Evolutionary conservation across 352 stramenopile species (phyloP), one percentile per base, ranked within the genome.

Genomic region (Globisporangium megalacanthum): DNA sequence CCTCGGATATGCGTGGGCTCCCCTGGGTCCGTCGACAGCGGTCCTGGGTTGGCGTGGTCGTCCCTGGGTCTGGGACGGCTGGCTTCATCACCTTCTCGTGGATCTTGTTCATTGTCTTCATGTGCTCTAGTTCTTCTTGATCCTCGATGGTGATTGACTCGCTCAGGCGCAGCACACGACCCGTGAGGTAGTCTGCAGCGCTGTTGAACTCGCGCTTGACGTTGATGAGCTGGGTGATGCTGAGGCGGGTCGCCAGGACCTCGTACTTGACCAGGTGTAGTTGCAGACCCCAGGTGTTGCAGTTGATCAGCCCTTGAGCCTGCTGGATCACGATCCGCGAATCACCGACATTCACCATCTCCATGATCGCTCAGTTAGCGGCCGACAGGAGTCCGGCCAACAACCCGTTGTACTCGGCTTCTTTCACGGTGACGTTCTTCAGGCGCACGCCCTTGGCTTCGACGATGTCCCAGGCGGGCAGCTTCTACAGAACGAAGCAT

Each of bases 351-450:
- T 66, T 49, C 0, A 70, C 39, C 1, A 70, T 48, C 2, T 62
- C 56, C 0, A 49, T 48, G 22, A 58, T 46, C 1, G 35, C 44
- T 3, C n/a, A 22, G 0, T 46, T 31, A 1, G 59, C 3, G 6
- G 62, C 56, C 15, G 52, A 39, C 0, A 20, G 0, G 0, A 73
- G 50, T 4, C 59, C 58, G 6, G 51, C 39, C 13, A 65, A 57
- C 29, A 65, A 42, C 0, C 62, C 59, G 0, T 56, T 44, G 48
- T 69, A 74, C 19, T 74, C 67, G 13, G 66, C 62, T 13, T 66
- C 45, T 14, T 70, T 70, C 0, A 73, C 66, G 0, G 58, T 70
- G 0, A 65, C 60, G 0, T 41, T 13, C 8, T 46, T n/a, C 11
- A 69, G 65, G 13, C 48, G 57, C 31, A 51, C 29, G 15, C 42